Evolutionary conservation across 2,329 filamentous ascomycete genomes (phyloP).

Genomic region (Colletotrichum brevisporum): DNA sequence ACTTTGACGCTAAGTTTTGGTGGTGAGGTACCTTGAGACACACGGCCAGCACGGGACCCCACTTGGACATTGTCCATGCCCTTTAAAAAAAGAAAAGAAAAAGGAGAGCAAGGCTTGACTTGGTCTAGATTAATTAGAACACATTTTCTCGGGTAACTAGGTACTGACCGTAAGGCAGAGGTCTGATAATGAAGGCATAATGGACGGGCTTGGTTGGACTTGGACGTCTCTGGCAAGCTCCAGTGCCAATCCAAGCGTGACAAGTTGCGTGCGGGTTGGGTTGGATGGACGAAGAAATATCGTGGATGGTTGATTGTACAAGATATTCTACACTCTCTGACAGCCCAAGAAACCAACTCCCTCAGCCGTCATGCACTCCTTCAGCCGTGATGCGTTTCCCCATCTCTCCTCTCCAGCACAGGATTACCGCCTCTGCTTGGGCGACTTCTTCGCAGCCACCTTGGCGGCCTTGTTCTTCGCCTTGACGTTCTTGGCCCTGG

Average conservation of each 20-base stretch:
- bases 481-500: slow-evolving; percentile 47
- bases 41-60: background rate
- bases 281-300: background rate
- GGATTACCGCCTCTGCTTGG: slow-evolving; percentile 47
- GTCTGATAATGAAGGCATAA: too few relatives aligned
- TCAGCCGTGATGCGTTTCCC: too few relatives aligned
- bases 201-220: too few relatives aligned
- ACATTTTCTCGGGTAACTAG: background rate
- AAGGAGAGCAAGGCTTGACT: background rate
- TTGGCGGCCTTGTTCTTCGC: slow-evolving; percentile 56
- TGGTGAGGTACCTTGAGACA: slow-evolving; percentile 15
- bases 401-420: background rate
- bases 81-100: slow-evolving; percentile 3
- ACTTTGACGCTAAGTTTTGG: background rate
- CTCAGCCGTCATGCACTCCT: slow-evolving; percentile 1
- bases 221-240: too few relatives aligned
- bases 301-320: slow-evolving; percentile 36
- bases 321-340: slow-evolving; percentile 38
- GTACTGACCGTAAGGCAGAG: background rate
- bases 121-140: background rate
- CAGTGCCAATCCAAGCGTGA: too few relatives aligned
- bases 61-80: background rate
- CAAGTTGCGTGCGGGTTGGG: too few relatives aligned
- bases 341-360: slow-evolving; percentile 8
- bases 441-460: slow-evolving; percentile 49